Evolutionary conservation across 2,329 filamentous ascomycete genomes (phyloP), one percentile per base, ranked within the genome.

Genomic region (Xylaria sp.): DNA sequence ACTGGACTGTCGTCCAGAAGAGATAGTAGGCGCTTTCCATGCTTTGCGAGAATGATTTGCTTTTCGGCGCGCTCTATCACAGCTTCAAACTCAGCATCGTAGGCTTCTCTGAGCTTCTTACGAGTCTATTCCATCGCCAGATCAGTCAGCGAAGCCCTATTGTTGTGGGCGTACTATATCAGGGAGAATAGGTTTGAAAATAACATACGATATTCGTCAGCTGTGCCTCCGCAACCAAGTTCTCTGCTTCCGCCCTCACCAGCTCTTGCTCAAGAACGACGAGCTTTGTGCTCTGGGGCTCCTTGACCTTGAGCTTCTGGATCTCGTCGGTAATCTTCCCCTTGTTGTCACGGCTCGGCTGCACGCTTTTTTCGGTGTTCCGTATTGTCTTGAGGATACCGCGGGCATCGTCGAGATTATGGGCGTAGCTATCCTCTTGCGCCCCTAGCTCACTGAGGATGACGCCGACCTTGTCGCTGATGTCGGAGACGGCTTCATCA

Each of bases 61-160:
- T 98, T 98, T 85, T 98, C 96, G 28, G 94, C 94, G 39, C 95
- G 92, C 85, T 99, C 96, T 75, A 99, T 97, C 23, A 94, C 93
- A 68, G 94, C 94, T 18, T 92, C 89, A 73, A 97, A 93, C 80
- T 98, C 94, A 69, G 92, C 82, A 73, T 94, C 93, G 79, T 95
- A 98, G 28, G 96, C 93, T 82, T 98, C 93, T 83, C 97, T 98
- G 82, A 99, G 87, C 83, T 98, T 98, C 82, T 96, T 92, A 67
- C 96, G 92, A 44, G 96, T 98, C 92, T 96, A 71, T 48, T 18
- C 1, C 20, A 18, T 34, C 7, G 23, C 28, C 44, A 10, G 10
- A 15, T 31, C 10, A n/a, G 41, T 70, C 23, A 67, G 65, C 15
- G 31, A n/a, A 12, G 41, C 20, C 46, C 7, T 60, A 13, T 20